Evolutionary conservation across 345 rosid species (phyloP).

Genomic region (Eucalyptus cloeziana): DNA sequence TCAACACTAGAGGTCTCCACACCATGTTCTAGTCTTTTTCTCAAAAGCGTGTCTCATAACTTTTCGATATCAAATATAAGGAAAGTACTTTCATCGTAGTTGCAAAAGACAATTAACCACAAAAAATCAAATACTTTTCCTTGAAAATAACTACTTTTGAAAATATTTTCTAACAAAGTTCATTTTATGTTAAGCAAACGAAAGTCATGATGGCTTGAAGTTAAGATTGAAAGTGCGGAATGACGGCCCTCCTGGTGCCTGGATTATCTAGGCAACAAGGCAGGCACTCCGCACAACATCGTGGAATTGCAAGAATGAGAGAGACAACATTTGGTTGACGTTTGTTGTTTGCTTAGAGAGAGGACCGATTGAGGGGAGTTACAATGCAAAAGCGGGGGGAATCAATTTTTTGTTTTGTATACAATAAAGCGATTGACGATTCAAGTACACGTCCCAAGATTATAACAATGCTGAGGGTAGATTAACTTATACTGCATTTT

Average conservation of each 20-base stretch:
- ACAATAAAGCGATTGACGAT: neutral
- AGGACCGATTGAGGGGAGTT: neutral
- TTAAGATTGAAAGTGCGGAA: too few relatives aligned
- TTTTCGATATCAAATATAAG: too few relatives aligned
- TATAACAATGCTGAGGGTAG: neutral
- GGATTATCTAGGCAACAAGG: neutral
- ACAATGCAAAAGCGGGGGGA: neutral
- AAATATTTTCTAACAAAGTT: neutral
- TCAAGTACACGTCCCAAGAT: neutral
- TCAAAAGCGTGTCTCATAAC: neutral
- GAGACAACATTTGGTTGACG: neutral
- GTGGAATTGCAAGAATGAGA: neutral
- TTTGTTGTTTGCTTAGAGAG: neutral
- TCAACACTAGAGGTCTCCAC: neutral
- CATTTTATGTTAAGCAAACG: neutral
- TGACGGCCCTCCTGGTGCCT: neutral
- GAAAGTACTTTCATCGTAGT: neutral
- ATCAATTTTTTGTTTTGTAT: neutral
- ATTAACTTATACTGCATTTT: neutral
- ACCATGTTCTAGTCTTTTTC: neutral
- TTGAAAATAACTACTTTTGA: neutral
- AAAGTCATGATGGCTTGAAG: neutral
- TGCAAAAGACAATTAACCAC: neutral
- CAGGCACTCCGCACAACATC: fast-evolving
- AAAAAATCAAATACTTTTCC: neutral